A percentile compares a stretch with the other conserved stretches of the same genome.
Evolutionary conservation across 805 yeast species (phyloP).

Genomic region (Metschnikowia gelsemii): DNA sequence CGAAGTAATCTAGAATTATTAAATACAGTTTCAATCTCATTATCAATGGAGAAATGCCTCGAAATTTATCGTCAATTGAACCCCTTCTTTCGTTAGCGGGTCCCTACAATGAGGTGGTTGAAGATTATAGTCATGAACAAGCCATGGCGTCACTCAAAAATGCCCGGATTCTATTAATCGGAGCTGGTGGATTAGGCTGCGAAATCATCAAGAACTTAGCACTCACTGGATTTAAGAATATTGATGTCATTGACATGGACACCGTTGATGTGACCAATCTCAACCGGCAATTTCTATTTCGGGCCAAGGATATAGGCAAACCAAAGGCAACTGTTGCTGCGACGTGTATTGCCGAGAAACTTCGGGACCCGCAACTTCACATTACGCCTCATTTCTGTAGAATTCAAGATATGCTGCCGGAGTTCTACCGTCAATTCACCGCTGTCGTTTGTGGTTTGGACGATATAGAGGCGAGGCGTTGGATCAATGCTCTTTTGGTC

Average conservation of each 20-base stretch:
- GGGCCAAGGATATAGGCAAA: conserved; percentile 59
- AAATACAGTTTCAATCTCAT: too few species aligned
- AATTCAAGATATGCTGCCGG: conserved; percentile 56
- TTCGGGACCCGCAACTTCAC: conserved; percentile 34
- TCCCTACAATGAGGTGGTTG: conserved; percentile 41
- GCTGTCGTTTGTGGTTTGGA: conserved; percentile 86
- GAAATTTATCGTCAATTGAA: conserved; percentile 17
- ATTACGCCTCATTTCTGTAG: conserved; percentile 62
- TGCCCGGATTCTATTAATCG: conserved; percentile 48
- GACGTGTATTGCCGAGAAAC: conserved; percentile 48
- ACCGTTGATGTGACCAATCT: conserved; percentile 74
- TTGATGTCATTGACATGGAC: conserved; percentile 79
- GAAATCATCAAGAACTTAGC: conserved; percentile 74
- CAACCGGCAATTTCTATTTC: conserved; percentile 72
- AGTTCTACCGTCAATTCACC: conserved; percentile 65
- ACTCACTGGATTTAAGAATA: conserved; percentile 60
- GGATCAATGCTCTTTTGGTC: conserved; percentile 74
- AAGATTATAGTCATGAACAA: conserved; percentile 28
- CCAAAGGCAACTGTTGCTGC: conserved; percentile 70
- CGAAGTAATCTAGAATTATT: too few species aligned
- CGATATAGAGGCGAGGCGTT: conserved; percentile 83
- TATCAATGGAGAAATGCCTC: conserved; percentile 9
- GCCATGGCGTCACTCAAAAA: conserved; percentile 25
- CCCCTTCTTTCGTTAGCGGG: conserved; percentile 30
- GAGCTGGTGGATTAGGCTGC: conserved; percentile 86